Base-by-base conservation (phyloP, 1,139 yeast genomes). In the Eremothecium sinecaudum region DNA sequence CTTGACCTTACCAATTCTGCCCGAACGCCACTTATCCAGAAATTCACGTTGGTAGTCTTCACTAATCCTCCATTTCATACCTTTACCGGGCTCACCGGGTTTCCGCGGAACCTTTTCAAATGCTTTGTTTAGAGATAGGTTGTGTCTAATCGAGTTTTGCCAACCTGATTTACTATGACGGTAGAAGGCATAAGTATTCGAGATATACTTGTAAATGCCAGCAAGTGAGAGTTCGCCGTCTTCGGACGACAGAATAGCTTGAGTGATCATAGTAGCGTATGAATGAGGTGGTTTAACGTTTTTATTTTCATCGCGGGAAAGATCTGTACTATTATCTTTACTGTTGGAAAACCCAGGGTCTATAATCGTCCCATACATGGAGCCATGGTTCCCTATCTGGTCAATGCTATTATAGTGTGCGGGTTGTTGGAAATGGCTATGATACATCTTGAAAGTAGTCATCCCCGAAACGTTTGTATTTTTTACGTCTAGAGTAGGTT, bases 11-110 rank as follows among this genome's bases (percentile, higher is more conserved):
- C 75, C 73, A 33, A 79, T 61, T 20, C 79, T 71, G 9, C 90
- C 96, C 43, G 73, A 77, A 43, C 73, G 74, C 58, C 87, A 76
- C 61, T 84, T 82, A 46, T 69, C 73, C 54, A 86, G 63, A 48
- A 86, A 87, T 45, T 92, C 98, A 34, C 76, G 78, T 50, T 81
- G 79, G 55, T 81, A 86, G 31, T 78, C 67, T 28, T 82, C 92
- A 45, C 86, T 76, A 39, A 90, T 87, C 61, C 86, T 93, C 99
- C 99, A 90, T 61, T 90, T 90, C 94, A 90, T 90, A 43, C 98
- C 98, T 59, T 90, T 90, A 19, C 99, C 98, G 0, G 98, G 96
- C 60, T 90, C 97, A 57, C 84, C 81, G 13, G 94, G 90, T 56
- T 83, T 75, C 51, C 98, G 71, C 17, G 98, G 95, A 17, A 87